A percentile compares a stretch with the other conserved stretches of the same genome.
Conservation (phyloP, 2,329 filamentous ascomycete genomes). For the Penicillium sp. region DNA sequence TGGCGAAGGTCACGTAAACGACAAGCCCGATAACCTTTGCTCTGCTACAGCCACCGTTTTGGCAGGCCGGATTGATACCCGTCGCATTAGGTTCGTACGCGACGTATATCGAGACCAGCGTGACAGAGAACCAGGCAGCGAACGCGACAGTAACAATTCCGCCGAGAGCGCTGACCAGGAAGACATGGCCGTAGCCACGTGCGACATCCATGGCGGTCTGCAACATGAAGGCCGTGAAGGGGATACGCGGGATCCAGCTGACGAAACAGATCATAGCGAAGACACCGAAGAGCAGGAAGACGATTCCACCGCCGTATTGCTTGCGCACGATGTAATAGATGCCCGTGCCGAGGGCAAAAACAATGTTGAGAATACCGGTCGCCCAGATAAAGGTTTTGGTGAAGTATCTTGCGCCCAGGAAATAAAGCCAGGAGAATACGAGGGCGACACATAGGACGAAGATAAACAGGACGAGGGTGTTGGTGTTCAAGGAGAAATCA, state of each 20-base stretch:
- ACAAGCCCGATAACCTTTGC: conserved; percentile 80
- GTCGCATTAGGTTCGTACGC: conserved; percentile 66
- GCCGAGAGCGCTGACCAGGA: conserved; percentile 78
- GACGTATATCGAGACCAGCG: conserved; percentile 80
- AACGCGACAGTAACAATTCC: conserved; percentile 74
- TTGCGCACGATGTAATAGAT: conserved; percentile 77
- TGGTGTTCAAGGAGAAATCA: conserved; percentile 70
- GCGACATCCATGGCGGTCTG: conserved; percentile 82
- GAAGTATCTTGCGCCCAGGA: conserved; percentile 71
- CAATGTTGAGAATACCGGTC: conserved; percentile 83
- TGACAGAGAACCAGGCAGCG: conserved; percentile 81
- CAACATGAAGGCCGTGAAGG: conserved; percentile 87
- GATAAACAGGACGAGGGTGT: conserved; percentile 80
- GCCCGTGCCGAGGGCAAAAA: conserved; percentile 79
- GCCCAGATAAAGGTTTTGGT: conserved; percentile 93
- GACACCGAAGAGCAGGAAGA: conserved; percentile 78
- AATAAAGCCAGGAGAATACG: conserved; percentile 72
- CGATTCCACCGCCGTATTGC: conserved; percentile 81
- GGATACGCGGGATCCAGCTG: conserved; percentile 85
- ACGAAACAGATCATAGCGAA: conserved; percentile 82
- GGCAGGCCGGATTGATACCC: conserved; percentile 55
- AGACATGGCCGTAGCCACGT: conserved; percentile 80
- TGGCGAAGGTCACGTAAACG: conserved; percentile 84
- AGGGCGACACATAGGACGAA: conserved; percentile 74
- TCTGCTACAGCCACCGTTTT: conserved; percentile 63